A percentile compares a stretch with the other conserved stretches of the same genome.
phyloP scores from a whole-genome alignment of 345 rosid genomes.

The Pugionium dolabratum region DNA sequence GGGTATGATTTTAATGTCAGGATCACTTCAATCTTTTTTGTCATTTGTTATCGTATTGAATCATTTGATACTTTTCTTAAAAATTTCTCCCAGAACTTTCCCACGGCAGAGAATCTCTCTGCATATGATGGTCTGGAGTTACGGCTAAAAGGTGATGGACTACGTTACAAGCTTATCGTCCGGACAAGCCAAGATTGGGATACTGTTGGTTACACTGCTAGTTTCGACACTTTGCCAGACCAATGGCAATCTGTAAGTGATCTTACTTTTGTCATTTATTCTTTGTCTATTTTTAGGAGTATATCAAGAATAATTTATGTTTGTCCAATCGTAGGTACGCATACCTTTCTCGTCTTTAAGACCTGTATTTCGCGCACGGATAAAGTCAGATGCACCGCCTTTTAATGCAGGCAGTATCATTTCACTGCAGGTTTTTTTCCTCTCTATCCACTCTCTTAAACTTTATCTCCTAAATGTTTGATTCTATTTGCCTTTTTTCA shows the following conservation, averaged over 20 bases:
- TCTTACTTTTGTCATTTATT: neutral
- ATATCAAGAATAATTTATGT: neutral
- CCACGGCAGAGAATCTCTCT: conserved; percentile 73
- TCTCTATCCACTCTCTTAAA: neutral
- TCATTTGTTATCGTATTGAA: neutral
- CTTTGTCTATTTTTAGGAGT: neutral
- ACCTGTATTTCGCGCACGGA: conserved; percentile 84
- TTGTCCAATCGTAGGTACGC: conserved; percentile 50
- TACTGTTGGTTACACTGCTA: conserved; percentile 76
- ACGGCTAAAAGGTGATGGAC: conserved; percentile 80
- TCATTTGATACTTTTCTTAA: conserved; percentile 14
- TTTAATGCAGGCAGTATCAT: conserved; percentile 66
- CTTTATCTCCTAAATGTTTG: neutral
- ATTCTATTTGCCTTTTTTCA: conserved; percentile 42
- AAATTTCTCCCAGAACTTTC: conserved; percentile 62
- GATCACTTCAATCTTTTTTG: neutral
- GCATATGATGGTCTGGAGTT: conserved; percentile 91
- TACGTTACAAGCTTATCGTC: conserved; percentile 75
- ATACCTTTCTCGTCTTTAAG: conserved; percentile 80
- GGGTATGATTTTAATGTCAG: conserved; percentile 17
- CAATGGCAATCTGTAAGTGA: conserved; percentile 90
- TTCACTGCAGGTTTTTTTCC: conserved; percentile 66
- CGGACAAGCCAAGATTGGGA: conserved; percentile 87
- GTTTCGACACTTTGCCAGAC: conserved; percentile 76
- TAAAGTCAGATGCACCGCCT: conserved; percentile 73